Evolutionary conservation across 495 filamentous ascomycete genomes (phyloP), one percentile per base, ranked within the genome.

Genomic region (Tuber umbilicatum): DNA sequence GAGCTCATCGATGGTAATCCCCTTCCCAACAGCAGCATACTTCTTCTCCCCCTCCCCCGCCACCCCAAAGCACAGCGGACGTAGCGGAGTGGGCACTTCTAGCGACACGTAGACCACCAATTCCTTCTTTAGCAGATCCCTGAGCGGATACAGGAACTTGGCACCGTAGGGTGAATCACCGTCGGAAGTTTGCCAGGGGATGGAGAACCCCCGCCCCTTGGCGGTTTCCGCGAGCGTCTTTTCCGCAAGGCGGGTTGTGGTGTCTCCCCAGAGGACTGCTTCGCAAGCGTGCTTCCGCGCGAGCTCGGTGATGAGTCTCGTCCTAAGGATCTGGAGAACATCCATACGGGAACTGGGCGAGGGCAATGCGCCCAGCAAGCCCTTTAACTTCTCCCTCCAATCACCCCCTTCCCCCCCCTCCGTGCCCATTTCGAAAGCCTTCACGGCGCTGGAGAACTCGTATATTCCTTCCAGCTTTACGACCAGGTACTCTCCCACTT

Each of bases 1-100:
- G 69, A 99, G 87, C 75, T 92, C 90, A 79, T 98, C 94, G 77
- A 99, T 97, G 19, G 92, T 96, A 31, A 91, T 87, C 76, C 92
- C 90, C 81, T 90, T 94, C 78, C 87, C 89, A 70, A 76, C 81
- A 5, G 70, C 76, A 23, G 80, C 78, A 64, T 81, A 79, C 50
- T 60, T 60, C 50, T 60, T 60, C 50, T 31, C 12, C 50, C 50
- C 50, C 50, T 55, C 47, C 23, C 31, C 12, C 60, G 73, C 72
- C 35, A 39, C 37, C 2, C n/a, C 50, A 60, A 60, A 60, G 41
- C 80, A 81, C 23, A 81, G 72, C 23, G 73, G 70, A 16, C 76
- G 45, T 12, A 81, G 60, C 14, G 79, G 79, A 21, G n/a, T 71
- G 21, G n/a, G 55, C 12, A 71, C 74, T 19, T 60, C 12, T 19